Evolutionary conservation across 2,329 filamentous ascomycete species (phyloP), one percentile per base, ranked within the genome.

Genomic region (Eutypella sp.): DNA sequence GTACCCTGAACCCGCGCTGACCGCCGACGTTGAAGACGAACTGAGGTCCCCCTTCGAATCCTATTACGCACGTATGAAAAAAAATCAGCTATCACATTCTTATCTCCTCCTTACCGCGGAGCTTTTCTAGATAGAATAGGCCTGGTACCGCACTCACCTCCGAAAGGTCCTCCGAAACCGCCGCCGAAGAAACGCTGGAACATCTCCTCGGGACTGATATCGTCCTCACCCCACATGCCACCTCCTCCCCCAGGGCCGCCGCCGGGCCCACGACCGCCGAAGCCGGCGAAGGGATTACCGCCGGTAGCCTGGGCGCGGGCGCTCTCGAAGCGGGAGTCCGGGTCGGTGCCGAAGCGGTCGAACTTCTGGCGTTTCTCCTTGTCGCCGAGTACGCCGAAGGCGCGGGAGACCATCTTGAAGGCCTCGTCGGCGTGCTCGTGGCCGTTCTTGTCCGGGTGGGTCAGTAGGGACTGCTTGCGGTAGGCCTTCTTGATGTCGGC

Each of bases 381-480:
- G 66, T 99, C 93, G 50, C 89, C 92, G 41, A 99, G 74, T 43
- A 97, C 82, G 57, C 95, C 87, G 66, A 99, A 99, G 15, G 93
- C 93, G 58, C 89, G 80, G 60, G 89, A 87, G 20, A 99, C 90
- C 87, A 96, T 87, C 75, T 99, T 99, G 74, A 99, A 99, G 25
- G 93, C 93, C 72, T 99, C 93, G 65, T 96, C 93, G 45, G 93
- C 92, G 49, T 95, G 83, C 31, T 92, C 85, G 66, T 96, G 91
- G 42, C 91, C 91, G 76, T 99, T 99, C 75, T 99, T 99, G 75
- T 99, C 93, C 52, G 93, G 93, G 74, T 99, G 93, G 48, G 93
- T 99, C 62, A 97, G 76, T 60, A 99, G 73, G 64, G 87, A 93
- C 65, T 95, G 78, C 71, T 96, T 97, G 62, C 92, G 82, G 71